Evolutionary conservation across 1,284 basidiomycete genomes (phyloP).

Genomic region (Cryptococcus floricola): DNA sequence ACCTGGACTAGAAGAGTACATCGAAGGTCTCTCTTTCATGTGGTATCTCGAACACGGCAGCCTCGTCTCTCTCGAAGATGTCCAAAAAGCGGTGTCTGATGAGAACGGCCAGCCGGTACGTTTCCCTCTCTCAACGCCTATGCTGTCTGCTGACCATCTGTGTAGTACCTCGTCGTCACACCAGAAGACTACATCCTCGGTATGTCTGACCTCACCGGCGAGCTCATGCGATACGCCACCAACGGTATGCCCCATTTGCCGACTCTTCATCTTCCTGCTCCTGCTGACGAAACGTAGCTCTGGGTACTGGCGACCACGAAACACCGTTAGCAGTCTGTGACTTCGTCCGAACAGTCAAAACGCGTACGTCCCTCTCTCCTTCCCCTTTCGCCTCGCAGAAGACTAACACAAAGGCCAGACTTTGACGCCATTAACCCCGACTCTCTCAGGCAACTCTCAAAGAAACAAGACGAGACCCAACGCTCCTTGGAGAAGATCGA

Average conservation of each 20-base stretch:
- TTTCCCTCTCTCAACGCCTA: constrained; percentile 9
- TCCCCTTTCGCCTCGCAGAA: neutral
- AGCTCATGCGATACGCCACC: constrained; percentile 92
- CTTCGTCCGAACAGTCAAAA: constrained; percentile 75
- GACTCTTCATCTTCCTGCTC: no score
- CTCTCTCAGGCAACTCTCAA: constrained; percentile 58
- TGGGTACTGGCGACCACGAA: constrained; percentile 65
- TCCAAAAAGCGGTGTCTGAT: constrained; percentile 63
- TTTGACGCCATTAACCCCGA: constrained; percentile 36
- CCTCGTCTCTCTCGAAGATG: constrained; percentile 66
- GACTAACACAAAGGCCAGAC: constrained; percentile 16
- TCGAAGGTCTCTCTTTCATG: constrained; percentile 85
- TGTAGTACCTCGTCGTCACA: constrained; percentile 60
- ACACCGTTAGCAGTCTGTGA: constrained; percentile 66
- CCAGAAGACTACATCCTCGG: constrained; percentile 86
- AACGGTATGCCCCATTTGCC: constrained; percentile 42
- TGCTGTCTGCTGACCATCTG: neutral
- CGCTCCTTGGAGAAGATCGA: constrained; percentile 91
- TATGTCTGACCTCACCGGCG: constrained; percentile 88
- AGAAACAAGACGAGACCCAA: constrained; percentile 82
- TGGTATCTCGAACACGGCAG: constrained; percentile 73
- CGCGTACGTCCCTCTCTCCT: constrained; percentile 54
- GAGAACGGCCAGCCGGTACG: constrained; percentile 60
- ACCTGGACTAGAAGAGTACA: constrained; percentile 76
- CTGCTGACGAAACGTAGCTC: constrained; percentile 26